phyloP scores from a whole-genome alignment of 1,284 basidiomycete genomes.

The Xerocomus nothofagi region DNA sequence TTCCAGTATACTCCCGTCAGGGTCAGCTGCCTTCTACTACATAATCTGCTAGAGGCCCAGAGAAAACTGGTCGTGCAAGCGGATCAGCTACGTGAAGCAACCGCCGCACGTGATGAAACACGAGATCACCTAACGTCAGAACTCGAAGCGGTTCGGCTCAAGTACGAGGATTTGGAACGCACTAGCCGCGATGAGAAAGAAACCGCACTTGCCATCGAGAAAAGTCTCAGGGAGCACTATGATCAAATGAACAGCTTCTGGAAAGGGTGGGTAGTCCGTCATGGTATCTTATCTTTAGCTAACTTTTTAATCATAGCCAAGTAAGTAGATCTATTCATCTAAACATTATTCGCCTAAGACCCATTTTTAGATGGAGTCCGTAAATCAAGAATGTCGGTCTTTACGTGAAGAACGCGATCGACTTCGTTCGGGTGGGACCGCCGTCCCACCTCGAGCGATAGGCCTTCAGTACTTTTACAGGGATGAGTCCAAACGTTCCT shows the following conservation, averaged over 20 bases:
- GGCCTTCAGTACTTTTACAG: constrained; percentile 35
- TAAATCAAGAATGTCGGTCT: constrained; percentile 34
- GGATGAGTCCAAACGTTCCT: constrained; percentile 27
- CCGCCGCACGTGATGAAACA: constrained; percentile 30
- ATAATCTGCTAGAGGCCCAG: constrained; percentile 34
- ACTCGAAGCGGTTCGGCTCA: constrained; percentile 25
- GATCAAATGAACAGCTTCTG: constrained; percentile 39
- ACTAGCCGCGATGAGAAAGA: constrained; percentile 39
- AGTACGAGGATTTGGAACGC: constrained; percentile 29
- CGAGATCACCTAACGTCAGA: constrained; percentile 32
- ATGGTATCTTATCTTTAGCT: constrained; percentile 16
- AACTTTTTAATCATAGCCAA: constrained; percentile 35
- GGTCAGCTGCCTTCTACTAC: constrained; percentile 34
- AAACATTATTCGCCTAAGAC: constrained; percentile 8
- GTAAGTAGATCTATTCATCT: constrained; percentile 29
- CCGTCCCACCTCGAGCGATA: constrained; percentile 22
- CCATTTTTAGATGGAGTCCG: constrained; percentile 34
- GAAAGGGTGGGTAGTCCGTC: constrained; percentile 36
- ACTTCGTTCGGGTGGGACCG: constrained; percentile 19
- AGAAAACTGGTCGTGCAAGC: constrained; percentile 29
- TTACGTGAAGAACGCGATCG: constrained; percentile 32
- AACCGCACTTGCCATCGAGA: constrained; percentile 36
- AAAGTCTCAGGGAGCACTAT: constrained; percentile 37
- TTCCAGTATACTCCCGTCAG: constrained; percentile 35
- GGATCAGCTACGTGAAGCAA: constrained; percentile 29